Base-by-base conservation (phyloP, 805 yeast species). In the Saturnispora hagleri region DNA sequence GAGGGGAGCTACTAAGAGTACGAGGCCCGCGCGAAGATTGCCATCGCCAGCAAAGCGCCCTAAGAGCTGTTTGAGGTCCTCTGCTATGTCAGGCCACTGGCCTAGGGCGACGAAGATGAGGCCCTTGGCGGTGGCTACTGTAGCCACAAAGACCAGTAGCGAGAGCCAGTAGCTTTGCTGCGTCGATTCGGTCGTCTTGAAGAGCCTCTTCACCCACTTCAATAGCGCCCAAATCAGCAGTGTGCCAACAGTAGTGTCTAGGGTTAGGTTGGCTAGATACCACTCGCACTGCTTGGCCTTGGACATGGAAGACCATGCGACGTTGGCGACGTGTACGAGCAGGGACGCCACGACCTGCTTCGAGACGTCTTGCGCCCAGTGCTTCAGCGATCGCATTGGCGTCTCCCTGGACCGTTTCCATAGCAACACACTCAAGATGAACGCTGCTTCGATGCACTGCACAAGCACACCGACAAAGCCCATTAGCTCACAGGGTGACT, bases 181-280 rank as follows among this genome's bases (percentile, higher is more conserved):
- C 5, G 42, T 31, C 15, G 42, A 3, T 20, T 9, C n/a, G 7
- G 10, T 35, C 12, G 18, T 10, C 22, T 9, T n/a, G 10, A 18
- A 12, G 24, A 10, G 8, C 13, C 17, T 20, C 42, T 18, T 17
- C 73, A 3, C 75, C 20, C 17, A 36, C 18, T 15, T 27, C 3
- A 13, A 17, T 27, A 27, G 6, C 8, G n/a, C 10, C 43, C 12
- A 86, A 26, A 86, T 69, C 2, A 91, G 77, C 6, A 95, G 95
- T 2, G 91, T 91, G 0, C 99, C 99, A 6, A 90, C 75, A 0
- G 99, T 91, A 42, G 98, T 90, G 66, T 91, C 99, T 63, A 91
- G 78, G 28, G 91, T 74, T 38, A 91, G 77, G 61, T 87, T 91
- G 51, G 93, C 71, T 62, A 91, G 91, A 70, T 93, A 91, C 93